Evolutionary conservation across 139 green algal species (phyloP).

Genomic region (Bryopsis sp.): DNA sequence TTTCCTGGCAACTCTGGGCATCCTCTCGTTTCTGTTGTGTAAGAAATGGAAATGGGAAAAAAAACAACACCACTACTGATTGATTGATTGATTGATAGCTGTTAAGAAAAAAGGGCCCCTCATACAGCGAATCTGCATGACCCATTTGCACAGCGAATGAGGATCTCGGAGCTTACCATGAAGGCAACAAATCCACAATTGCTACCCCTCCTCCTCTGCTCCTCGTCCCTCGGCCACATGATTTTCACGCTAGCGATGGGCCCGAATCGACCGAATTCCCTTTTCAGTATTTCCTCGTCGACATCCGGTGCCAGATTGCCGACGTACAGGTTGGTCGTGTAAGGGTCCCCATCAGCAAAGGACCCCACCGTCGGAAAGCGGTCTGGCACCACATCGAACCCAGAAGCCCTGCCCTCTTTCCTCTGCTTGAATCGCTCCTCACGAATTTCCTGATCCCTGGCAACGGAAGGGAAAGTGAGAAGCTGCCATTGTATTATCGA

Average conservation of each 20-base stretch:
- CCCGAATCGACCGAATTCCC: slow-evolving; percentile 60
- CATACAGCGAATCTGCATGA: no score
- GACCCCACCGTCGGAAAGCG: slow-evolving; percentile 22
- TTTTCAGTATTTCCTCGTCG: slow-evolving; percentile 49
- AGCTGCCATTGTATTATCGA: no score
- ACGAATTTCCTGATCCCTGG: slow-evolving; percentile 71
- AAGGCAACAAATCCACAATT: slow-evolving; percentile 97
- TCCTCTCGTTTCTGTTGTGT: slow-evolving; percentile 49
- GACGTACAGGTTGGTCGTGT: slow-evolving; percentile 90
- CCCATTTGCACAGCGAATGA: no score
- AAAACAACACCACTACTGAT: no score
- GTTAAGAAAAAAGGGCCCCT: no score
- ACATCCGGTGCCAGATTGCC: slow-evolving; percentile 81
- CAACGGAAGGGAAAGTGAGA: no score
- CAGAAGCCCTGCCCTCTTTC: slow-evolving; percentile 15
- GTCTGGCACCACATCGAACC: not conserved
- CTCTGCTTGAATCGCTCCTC: slow-evolving; percentile 29
- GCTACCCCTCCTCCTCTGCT: slow-evolving; percentile 67
- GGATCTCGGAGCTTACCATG: slow-evolving; percentile 81
- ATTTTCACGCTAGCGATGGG: slow-evolving; percentile 90
- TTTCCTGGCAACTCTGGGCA: slow-evolving; percentile 58
- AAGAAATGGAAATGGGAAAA: not conserved
- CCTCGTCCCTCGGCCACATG: slow-evolving; percentile 94
- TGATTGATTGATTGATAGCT: no score
- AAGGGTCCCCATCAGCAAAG: slow-evolving; percentile 58